These are phyloP conservation scores for Coelastrella sp. DNA, from an alignment of 139 green algal genomes.

Conservation along the genomic window DNA sequence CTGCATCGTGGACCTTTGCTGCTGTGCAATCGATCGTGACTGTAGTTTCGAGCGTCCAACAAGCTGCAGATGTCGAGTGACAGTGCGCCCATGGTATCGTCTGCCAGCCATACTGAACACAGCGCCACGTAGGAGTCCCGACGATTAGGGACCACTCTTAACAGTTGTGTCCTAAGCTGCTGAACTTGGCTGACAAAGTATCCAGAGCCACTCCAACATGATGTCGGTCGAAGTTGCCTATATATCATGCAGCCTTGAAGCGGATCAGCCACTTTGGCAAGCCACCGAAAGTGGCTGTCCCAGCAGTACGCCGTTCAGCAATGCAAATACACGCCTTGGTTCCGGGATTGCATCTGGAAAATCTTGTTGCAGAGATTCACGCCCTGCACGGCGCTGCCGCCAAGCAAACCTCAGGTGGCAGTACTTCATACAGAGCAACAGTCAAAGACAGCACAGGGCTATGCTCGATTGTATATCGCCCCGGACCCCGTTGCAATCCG, in stretches of 20 bases:
- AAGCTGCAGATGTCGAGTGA: too few species aligned
- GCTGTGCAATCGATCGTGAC: not conserved
- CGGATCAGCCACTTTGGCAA: not conserved
- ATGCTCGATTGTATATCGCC: not conserved
- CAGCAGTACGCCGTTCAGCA: not conserved
- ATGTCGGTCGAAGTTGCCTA: not conserved
- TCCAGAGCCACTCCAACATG: too few species aligned
- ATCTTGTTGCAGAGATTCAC: slow-evolving; percentile 5
- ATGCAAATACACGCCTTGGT: slow-evolving; percentile 21
- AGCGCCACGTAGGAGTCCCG: not conserved
- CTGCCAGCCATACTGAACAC: not conserved
- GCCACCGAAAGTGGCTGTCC: not conserved
- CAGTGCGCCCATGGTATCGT: too few species aligned
- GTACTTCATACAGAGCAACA: slow-evolving; percentile 18
- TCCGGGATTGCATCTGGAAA: not conserved
- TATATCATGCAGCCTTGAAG: not conserved
- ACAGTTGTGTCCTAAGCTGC: not conserved
- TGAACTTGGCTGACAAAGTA: not conserved
- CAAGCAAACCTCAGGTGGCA: not conserved
- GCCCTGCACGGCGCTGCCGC: slow-evolving; percentile 26
- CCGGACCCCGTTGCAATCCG: slow-evolving; percentile 9
- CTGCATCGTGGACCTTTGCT: not conserved
- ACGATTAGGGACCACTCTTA: not conserved
- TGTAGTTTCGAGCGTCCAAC: too few species aligned
- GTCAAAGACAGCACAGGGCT: slow-evolving; percentile 8